phyloP scores from a whole-genome alignment of 2,329 filamentous ascomycete species.

The Colletotrichum spinosum region DNA sequence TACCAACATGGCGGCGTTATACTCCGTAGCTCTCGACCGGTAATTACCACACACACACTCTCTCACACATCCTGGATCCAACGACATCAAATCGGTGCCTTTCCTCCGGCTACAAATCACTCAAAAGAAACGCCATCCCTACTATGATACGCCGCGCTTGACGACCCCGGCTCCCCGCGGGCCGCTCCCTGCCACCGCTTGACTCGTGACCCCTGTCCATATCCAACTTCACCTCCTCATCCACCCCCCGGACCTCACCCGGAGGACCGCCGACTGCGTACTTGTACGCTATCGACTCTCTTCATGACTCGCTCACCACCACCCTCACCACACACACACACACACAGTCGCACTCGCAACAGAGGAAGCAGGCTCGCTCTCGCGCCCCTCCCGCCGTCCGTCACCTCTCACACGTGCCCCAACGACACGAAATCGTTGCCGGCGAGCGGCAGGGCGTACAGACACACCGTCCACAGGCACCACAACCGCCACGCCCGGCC shows the following conservation, averaged over 20 bases:
- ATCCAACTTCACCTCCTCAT: background rate
- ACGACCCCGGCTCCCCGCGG: slow-evolving; percentile 15
- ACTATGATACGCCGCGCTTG: slow-evolving; percentile 5
- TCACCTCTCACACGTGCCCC: slow-evolving; percentile 14
- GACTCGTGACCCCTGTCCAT: slow-evolving; percentile 23
- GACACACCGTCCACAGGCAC: slow-evolving; percentile 35
- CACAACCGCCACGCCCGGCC: slow-evolving; percentile 30
- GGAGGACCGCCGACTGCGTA: too few relatives aligned
- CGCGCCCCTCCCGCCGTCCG: background rate
- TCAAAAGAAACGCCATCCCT: background rate
- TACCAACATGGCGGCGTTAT: too few relatives aligned
- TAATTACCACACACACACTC: too few relatives aligned
- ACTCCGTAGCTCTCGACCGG: too few relatives aligned
- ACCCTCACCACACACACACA: too few relatives aligned
- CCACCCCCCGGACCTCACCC: background rate
- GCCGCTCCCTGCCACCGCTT: slow-evolving; percentile 27
- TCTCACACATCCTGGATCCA: background rate
- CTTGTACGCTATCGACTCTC: background rate
- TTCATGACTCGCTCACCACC: slow-evolving; percentile 25
- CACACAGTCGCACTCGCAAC: too few relatives aligned
- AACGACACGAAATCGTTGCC: slow-evolving; percentile 34
- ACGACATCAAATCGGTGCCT: background rate
- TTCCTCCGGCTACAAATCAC: background rate
- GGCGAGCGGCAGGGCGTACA: slow-evolving; percentile 31
- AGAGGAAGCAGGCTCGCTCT: too few relatives aligned